Evolutionary conservation across 257 asterid genomes (phyloP).

Genomic region (Forsythia viridissima): DNA sequence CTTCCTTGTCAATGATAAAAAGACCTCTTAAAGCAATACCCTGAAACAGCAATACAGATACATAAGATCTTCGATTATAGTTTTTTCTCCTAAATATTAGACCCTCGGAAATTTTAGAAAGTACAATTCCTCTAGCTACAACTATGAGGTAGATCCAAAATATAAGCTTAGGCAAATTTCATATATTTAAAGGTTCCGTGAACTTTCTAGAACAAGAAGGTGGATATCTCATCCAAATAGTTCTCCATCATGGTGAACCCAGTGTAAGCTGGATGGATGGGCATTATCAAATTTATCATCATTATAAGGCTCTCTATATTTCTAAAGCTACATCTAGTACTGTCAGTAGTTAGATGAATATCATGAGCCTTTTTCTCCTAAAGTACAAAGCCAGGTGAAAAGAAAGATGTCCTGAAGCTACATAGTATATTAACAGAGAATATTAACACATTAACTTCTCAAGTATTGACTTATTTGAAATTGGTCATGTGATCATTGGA

Average conservation of each 20-base stretch:
- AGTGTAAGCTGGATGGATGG: neutral
- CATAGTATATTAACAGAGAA: neutral
- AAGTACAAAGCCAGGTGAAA: neutral
- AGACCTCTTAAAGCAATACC: conserved; percentile 97
- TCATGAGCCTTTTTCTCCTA: neutral
- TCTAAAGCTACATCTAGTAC: neutral
- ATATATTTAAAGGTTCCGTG: neutral
- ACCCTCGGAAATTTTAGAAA: neutral
- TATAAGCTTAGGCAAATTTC: neutral
- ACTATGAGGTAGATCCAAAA: neutral
- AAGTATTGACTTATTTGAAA: neutral
- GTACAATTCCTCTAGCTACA: neutral
- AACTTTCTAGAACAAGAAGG: neutral
- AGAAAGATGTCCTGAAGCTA: neutral
- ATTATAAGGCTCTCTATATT: neutral
- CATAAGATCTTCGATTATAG: conserved; percentile 13
- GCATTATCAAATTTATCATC: neutral
- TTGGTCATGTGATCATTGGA: neutral
- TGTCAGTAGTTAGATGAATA: neutral
- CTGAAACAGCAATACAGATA: conserved; percentile 38
- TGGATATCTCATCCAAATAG: neutral
- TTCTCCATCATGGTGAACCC: neutral
- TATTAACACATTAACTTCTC: neutral
- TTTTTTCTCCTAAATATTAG: neutral
- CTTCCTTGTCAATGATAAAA: conserved; percentile 95